Conservation (phyloP, 345 rosid species). For the Murraya paniculata region DNA sequence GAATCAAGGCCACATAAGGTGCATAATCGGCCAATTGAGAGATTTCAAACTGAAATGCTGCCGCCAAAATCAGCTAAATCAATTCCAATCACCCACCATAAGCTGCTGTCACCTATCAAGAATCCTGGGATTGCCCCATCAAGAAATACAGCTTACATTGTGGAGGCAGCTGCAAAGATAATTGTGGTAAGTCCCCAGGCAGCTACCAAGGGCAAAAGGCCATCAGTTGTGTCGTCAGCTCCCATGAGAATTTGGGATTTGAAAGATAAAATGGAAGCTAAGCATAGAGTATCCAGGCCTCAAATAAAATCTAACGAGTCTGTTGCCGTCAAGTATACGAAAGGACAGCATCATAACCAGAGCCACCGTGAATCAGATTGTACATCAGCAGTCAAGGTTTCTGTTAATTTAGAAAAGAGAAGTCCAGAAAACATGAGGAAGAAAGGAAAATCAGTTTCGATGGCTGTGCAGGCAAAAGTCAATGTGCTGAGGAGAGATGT, state of each 20-base stretch:
- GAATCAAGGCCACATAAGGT: conserved; percentile 40
- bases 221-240: conserved; percentile 48
- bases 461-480: conserved; percentile 42
- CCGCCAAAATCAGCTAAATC: conserved; percentile 80
- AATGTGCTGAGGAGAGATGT: conserved; percentile 43
- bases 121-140: conserved; percentile 52
- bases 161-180: conserved; percentile 83
- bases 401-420: conserved; percentile 22
- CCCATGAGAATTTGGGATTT: conserved; percentile 72
- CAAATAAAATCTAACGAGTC: conserved; percentile 30
- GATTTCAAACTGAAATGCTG: conserved; percentile 76
- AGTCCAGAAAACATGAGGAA: conserved; percentile 35
- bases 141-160: conserved; percentile 54
- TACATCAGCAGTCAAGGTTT: conserved; percentile 21
- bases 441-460: conserved; percentile 43
- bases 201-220: conserved; percentile 35
- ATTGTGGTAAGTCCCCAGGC: conserved; percentile 65
- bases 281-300: conserved; percentile 41
- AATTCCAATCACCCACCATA: conserved; percentile 53
- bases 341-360: conserved; percentile 39
- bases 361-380: conserved; percentile 26
- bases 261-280: conserved; percentile 75
- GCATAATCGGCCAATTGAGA: conserved; percentile 53
- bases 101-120: conserved; percentile 75
- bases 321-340: conserved; percentile 22